Evolutionary conservation across 306 rosid genomes (phyloP), one percentile per base, ranked within the genome.

Genomic region (Trifolium dubium): DNA sequence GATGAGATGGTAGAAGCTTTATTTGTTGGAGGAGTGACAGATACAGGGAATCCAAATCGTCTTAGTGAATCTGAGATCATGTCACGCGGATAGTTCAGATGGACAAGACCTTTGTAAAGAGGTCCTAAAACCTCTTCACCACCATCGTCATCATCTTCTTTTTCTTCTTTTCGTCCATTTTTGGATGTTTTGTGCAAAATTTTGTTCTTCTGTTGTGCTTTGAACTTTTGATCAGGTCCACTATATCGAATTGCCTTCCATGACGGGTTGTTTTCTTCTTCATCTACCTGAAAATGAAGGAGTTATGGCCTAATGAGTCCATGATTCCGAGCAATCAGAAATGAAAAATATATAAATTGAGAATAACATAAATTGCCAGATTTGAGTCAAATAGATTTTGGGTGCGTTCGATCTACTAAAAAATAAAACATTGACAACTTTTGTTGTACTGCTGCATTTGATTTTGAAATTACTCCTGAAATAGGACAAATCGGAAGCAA

Each of bases 201-300:
- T 4, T 53, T 67, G 37, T 68, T 46, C 50, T 63, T 78, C 49
- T 73, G 59, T 37, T 79, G 87, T 31, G 75, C 32, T 55, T 35
- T 85, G 80, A 85, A 87, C 55, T 81, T 76, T 29, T 84, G 89
- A 51, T 91, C 91, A 3, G 91, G 87, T 78, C 97, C 92, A 11
- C 69, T 43, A 4, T 91, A 91, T 67, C 87, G 91, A 51, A 92
- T 92, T 51, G 96, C 97, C 59, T 82, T 82, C 97, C 97, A 92
- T 69, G 96, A 85, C 34, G 58, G 37, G 69, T 91, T 91, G 8
- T 83, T 71, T 30, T 58, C 59, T 76, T 88, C 75, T 55, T 87
- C 89, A 79, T 91, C 89, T 61, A 87, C 61, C 97, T 91, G 83
- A 61, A 69, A 82, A 61, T 40, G 28, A 30, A 50, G 40, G 3